Base-by-base conservation (phyloP, 2,329 filamentous ascomycete species). In the Cladosporium austrohemisphaericum region DNA sequence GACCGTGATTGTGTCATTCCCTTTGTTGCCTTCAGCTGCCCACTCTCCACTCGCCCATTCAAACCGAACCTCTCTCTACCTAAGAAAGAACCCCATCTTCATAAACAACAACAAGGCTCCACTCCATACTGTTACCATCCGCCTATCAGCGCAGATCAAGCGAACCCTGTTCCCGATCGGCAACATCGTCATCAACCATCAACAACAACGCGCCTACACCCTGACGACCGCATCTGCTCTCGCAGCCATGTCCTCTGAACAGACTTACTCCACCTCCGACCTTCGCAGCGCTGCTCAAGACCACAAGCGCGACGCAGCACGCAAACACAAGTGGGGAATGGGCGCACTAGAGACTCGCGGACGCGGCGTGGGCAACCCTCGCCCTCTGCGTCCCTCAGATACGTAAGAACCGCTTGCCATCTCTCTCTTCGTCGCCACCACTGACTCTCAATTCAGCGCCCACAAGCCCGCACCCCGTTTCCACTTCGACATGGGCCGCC, bases 261-360 rank as follows among this genome's bases (percentile, higher is more conserved):
- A 73, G 64, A 65, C 69, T 61, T 67, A 73, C 60, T 65, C 67
- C 49, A 73, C 71, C 59, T 63, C 67, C 63, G 79, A 82, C 62
- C 70, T 81, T 54, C 78, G 79, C 62, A 73, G 72, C 64, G 68
- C 67, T 57, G 71, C 76, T 60, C 75, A 74, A 60, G 75, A 77
- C 58, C 75, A 69, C 67, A 71, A 73, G 57, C 75, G 75, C 61
- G 71, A 71, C 60, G 71, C 72, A 61, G 69, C 72, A 55, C 71
- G 66, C 57, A 71, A 74, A 63, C 66, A 70, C 57, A 78, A 78
- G 63, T 78, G 74, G 74, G 70, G 70, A 16, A 67, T 73, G 56
- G 75, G 75, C 49, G 61, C 66, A 19, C 52, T 55, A 41, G 52
- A 57, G 41, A 55, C 55, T 13, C 29, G 49, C 26, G 54, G 67